These are phyloP conservation scores for Staphylotrichum tortipilum DNA, from an alignment of 495 filamentous ascomycete genomes.

Conservation along the genomic window DNA sequence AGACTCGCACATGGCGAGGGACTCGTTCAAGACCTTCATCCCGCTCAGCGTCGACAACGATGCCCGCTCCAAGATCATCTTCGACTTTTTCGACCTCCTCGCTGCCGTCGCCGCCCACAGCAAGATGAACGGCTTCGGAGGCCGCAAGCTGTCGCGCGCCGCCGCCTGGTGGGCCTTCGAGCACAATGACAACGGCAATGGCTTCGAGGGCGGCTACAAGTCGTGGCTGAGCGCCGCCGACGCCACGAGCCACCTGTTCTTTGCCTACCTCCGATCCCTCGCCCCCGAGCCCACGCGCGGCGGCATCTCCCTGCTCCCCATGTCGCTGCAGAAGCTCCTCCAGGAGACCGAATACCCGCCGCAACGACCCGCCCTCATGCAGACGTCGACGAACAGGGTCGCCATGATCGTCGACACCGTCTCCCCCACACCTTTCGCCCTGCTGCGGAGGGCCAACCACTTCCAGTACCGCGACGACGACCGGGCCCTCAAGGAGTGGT, in stretches of 20 bases:
- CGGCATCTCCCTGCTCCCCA: slow-evolving; percentile 74
- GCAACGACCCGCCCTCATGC: slow-evolving; percentile 64
- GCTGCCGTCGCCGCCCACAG: slow-evolving; percentile 71
- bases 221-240: slow-evolving; percentile 81
- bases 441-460: slow-evolving; percentile 84
- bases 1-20: slow-evolving; percentile 88
- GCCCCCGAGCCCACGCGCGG: slow-evolving; percentile 66
- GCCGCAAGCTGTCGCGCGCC: slow-evolving; percentile 86
- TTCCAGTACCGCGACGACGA: slow-evolving; percentile 93
- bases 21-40: slow-evolving; percentile 94
- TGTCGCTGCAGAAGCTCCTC: slow-evolving; percentile 81
- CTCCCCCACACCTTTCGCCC: slow-evolving; percentile 86
- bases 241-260: slow-evolving; percentile 93
- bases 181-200: slow-evolving; percentile 70
- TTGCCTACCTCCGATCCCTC: slow-evolving; percentile 87
- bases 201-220: slow-evolving; percentile 94
- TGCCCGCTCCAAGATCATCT: slow-evolving; percentile 78
- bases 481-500: slow-evolving; percentile 68
- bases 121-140: slow-evolving; percentile 88
- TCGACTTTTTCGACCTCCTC: slow-evolving; percentile 93
- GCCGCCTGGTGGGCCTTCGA: slow-evolving; percentile 99
- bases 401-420: slow-evolving; percentile 96
- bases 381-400: slow-evolving; percentile 75
- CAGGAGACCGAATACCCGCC: slow-evolving; percentile 95
- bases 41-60: slow-evolving; percentile 88